Conservation (phyloP, 176 grass and related monocot species). For the maize (Zea mays) region DNA sequence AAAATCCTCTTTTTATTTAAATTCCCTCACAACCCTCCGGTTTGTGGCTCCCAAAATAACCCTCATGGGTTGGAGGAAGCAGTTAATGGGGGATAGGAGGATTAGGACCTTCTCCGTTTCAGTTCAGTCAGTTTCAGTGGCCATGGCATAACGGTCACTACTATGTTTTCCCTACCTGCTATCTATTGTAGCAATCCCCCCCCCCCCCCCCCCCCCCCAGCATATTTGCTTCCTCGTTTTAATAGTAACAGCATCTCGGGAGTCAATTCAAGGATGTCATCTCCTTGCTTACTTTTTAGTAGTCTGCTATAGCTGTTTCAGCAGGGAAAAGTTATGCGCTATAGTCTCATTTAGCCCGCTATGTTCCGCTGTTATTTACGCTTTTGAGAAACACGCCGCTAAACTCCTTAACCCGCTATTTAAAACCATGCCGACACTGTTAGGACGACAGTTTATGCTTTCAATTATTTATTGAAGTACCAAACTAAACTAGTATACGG, state of each 20-base stretch:
- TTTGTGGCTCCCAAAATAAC: too few relatives aligned
- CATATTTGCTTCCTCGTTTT: constrained; percentile 15
- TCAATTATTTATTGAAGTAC: constrained; percentile 42
- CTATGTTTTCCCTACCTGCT: constrained; percentile 28
- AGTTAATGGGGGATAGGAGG: neutral
- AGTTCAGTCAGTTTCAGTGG: constrained; percentile 16
- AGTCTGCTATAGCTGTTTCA: neutral
- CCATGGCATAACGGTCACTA: constrained; percentile 25
- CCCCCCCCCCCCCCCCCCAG: neutral
- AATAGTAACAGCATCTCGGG: neutral
- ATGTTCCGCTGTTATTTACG: too few relatives aligned
- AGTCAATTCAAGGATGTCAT: constrained; percentile 27
- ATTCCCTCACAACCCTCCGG: too few relatives aligned
- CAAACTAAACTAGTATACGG: constrained; percentile 37
- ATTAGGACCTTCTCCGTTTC: constrained; percentile 1
- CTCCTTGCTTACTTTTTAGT: constrained; percentile 17
- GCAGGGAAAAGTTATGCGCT: neutral
- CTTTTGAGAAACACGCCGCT: too few relatives aligned
- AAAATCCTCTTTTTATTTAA: too few relatives aligned
- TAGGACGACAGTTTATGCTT: constrained; percentile 39
- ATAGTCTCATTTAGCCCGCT: too few relatives aligned
- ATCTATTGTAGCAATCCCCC: neutral
- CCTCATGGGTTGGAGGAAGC: constrained; percentile 2
- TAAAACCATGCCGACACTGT: too few relatives aligned
- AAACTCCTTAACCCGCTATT: neutral